phyloP scores from a whole-genome alignment of 176 grass and related monocot species.

The Musa schizocarpa region DNA sequence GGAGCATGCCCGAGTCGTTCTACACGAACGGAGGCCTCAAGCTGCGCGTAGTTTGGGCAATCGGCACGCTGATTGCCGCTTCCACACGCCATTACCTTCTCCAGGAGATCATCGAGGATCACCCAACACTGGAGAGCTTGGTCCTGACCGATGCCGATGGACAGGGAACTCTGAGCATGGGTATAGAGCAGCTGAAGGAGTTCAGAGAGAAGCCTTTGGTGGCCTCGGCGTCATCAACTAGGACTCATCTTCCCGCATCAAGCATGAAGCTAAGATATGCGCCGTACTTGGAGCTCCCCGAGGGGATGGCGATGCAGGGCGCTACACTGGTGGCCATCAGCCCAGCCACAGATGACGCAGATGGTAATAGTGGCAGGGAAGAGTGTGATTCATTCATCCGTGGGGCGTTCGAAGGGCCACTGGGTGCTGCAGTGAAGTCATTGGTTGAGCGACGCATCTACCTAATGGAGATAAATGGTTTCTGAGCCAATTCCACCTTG shows the following conservation, averaged over 20 bases:
- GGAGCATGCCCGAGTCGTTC: conserved; percentile 6
- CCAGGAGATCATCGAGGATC: neutral
- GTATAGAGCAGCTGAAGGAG: conserved; percentile 3
- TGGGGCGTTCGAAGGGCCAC: conserved; percentile 1
- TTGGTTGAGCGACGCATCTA: neutral
- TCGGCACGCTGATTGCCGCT: conserved; percentile 3
- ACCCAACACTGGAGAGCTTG: conserved; percentile 1
- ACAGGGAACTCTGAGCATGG: conserved; percentile 2
- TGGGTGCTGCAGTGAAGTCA: neutral
- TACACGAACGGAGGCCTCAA: conserved; percentile 6
- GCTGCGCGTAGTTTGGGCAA: conserved; percentile 1
- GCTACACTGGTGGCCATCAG: conserved; percentile 5
- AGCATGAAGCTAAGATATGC: conserved; percentile 10
- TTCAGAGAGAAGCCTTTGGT: conserved; percentile 12
- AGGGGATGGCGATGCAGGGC: conserved; percentile 6
- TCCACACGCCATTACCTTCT: conserved; percentile 5
- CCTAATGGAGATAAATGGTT: conserved; percentile 4
- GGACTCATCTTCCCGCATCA: neutral
- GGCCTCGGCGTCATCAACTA: neutral
- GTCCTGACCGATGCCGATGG: conserved; percentile 5
- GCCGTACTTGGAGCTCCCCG: conserved; percentile 8
- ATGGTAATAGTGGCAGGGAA: neutral
- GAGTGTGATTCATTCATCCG: neutral
- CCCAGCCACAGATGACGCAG: neutral
- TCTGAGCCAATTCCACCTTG: neutral